Evolutionary conservation across 345 rosid genomes (phyloP).

Genomic region (Eucalyptus marginata): DNA sequence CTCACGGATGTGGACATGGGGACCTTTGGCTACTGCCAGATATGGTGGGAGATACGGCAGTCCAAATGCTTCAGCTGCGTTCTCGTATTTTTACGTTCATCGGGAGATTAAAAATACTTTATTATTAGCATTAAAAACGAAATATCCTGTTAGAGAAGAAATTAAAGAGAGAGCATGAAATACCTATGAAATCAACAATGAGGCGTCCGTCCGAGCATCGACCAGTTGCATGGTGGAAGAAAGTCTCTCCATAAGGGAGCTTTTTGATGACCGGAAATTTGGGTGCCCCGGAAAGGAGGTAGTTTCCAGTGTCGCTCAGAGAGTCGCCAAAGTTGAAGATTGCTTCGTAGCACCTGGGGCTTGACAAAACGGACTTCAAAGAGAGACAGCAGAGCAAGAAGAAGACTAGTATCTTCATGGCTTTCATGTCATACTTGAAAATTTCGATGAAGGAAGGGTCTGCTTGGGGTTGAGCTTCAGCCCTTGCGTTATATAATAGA

Average conservation of each 20-base stretch:
- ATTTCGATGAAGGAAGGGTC: background rate
- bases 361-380: background rate
- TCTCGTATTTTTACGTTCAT: background rate
- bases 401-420: background rate
- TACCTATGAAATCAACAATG: slow-evolving; percentile 13
- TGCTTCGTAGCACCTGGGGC: background rate
- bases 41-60: background rate
- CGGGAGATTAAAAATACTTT: slow-evolving; percentile 29
- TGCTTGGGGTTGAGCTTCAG: background rate
- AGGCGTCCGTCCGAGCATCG: background rate
- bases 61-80: background rate
- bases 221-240: slow-evolving; percentile 36
- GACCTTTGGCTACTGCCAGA: background rate
- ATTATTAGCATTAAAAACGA: slow-evolving; percentile 4
- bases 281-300: background rate
- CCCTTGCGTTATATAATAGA: background rate
- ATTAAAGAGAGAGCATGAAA: background rate
- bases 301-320: background rate
- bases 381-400: background rate
- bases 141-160: background rate
- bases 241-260: slow-evolving; percentile 41
- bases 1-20: background rate
- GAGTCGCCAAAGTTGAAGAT: background rate
- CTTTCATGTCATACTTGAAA: background rate
- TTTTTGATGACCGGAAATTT: background rate